phyloP scores from a whole-genome alignment of 257 asterid genomes.

The Solanum ossicruentum region DNA sequence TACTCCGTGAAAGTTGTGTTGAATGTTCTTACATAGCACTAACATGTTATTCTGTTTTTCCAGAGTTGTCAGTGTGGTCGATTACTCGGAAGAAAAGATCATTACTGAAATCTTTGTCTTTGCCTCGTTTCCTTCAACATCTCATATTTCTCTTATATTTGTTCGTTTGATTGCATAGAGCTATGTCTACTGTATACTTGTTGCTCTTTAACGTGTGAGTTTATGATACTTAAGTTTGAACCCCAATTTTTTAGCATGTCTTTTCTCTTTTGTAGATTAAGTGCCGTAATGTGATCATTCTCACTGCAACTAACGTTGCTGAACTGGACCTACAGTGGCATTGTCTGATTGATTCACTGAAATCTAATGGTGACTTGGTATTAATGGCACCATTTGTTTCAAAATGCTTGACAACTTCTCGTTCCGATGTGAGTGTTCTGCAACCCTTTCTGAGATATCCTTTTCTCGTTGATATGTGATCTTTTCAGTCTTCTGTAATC shows the following conservation, averaged over 20 bases:
- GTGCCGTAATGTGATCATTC: slow-evolving; percentile 65
- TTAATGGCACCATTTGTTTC: slow-evolving; percentile 39
- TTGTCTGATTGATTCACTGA: slow-evolving; percentile 42
- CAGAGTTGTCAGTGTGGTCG: neutral
- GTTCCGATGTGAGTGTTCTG: slow-evolving; percentile 46
- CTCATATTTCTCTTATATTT: neutral
- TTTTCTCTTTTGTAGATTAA: slow-evolving; percentile 41
- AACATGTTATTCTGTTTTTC: neutral
- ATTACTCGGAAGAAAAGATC: neutral
- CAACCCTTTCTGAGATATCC: neutral
- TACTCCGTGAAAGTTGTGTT: neutral
- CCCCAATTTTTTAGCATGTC: neutral
- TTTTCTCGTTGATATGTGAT: neutral
- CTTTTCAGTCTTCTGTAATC: neutral
- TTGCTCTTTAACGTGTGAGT: neutral
- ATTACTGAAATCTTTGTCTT: neutral
- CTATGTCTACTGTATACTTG: neutral
- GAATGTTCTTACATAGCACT: neutral
- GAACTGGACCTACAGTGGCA: slow-evolving; percentile 70
- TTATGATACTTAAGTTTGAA: neutral
- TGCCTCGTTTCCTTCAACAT: neutral
- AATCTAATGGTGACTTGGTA: slow-evolving; percentile 26
- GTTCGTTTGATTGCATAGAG: neutral
- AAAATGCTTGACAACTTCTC: slow-evolving; percentile 35
- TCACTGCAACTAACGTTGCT: slow-evolving; percentile 56